A percentile compares a stretch with the other conserved stretches of the same genome.
phyloP scores from a whole-genome alignment of 345 rosid species.

The Rhizophora apiculata region DNA sequence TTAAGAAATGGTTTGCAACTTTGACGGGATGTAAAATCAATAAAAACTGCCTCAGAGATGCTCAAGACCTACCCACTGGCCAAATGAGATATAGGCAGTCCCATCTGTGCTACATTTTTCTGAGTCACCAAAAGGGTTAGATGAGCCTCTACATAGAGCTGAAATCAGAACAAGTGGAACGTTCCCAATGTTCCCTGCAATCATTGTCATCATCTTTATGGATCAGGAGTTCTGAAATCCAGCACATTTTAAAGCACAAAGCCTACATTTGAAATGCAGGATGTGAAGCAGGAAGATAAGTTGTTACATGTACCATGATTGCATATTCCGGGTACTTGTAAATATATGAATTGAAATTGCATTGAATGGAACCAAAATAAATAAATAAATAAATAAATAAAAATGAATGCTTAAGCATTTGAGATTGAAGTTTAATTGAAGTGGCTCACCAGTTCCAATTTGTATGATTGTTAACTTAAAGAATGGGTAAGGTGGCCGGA shows the following conservation, averaged over 20 bases:
- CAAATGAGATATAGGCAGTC: slow-evolving; percentile 96
- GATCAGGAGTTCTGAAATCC: neutral
- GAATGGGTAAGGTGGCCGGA: slow-evolving; percentile 91
- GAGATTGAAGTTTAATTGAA: neutral
- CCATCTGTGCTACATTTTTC: slow-evolving; percentile 78
- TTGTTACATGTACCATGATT: no score
- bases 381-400: neutral
- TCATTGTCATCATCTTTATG: slow-evolving; percentile 4
- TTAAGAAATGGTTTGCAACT: neutral
- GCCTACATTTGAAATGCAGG: neutral
- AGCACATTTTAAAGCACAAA: slow-evolving; percentile 1
- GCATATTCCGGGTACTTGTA: neutral
- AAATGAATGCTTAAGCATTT: neutral
- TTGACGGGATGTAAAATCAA: neutral
- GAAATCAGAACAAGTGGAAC: slow-evolving; percentile 95
- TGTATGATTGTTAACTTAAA: slow-evolving; percentile 90
- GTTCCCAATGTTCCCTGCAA: slow-evolving; percentile 94
- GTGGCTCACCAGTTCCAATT: slow-evolving; percentile 73
- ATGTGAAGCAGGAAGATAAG: neutral
- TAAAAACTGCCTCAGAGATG: slow-evolving; percentile 3
- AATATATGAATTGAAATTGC: neutral
- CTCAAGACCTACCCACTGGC: slow-evolving; percentile 76
- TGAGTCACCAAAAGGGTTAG: slow-evolving; percentile 87
- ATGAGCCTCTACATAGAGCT: slow-evolving; percentile 78
- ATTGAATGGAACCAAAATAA: neutral